phyloP scores from a whole-genome alignment of 2,329 filamentous ascomycete genomes.

The Aspergillus luchuensis region DNA sequence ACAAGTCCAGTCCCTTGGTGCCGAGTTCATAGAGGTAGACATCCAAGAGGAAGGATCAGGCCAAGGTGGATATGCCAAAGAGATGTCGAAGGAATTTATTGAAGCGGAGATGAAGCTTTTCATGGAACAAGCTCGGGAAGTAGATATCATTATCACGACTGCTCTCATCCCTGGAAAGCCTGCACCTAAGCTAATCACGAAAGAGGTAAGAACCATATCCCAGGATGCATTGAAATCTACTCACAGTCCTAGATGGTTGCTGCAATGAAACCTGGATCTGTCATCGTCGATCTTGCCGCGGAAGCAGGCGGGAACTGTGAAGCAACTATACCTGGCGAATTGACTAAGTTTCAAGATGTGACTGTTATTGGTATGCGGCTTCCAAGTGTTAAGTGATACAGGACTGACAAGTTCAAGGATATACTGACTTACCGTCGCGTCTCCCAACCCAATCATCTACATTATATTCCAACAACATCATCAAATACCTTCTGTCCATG shows the following conservation, averaged over 20 bases:
- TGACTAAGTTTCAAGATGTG: conserved; percentile 72
- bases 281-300: conserved; percentile 83
- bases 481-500: conserved; percentile 83
- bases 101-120: conserved; percentile 93
- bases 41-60: conserved; percentile 82
- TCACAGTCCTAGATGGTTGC: conserved; percentile 64
- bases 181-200: conserved; percentile 81
- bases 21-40: conserved; percentile 86
- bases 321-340: conserved; percentile 71
- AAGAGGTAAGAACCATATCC: conserved; percentile 49
- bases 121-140: conserved; percentile 80
- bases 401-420: conserved; percentile 52
- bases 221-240: background rate
- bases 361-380: conserved; percentile 71
- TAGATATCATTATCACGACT: conserved; percentile 91
- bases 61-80: conserved; percentile 84
- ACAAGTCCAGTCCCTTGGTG: conserved; percentile 86
- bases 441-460: conserved; percentile 87
- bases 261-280: conserved; percentile 86
- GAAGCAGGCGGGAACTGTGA: conserved; percentile 89
- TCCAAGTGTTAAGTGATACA: background rate
- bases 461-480: conserved; percentile 91
- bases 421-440: conserved; percentile 84
- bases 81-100: conserved; percentile 93
- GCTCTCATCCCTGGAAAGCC: conserved; percentile 85